phyloP scores from a whole-genome alignment of 108 stramenopile genomes.

The Skeletonema grethae region DNA sequence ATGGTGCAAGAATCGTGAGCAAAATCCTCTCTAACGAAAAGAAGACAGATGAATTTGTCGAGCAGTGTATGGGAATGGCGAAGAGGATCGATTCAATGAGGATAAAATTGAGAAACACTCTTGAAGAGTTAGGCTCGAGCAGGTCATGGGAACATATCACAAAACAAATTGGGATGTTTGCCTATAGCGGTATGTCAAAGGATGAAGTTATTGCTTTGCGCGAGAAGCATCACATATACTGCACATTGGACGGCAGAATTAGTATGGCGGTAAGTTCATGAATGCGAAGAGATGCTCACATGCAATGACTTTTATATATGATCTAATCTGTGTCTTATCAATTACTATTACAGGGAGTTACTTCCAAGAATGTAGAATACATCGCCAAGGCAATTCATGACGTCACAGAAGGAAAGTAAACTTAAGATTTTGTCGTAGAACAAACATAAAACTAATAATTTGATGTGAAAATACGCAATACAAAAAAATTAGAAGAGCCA shows the following conservation, averaged over 20 bases:
- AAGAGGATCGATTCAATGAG: slow-evolving; percentile 96
- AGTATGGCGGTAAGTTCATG: slow-evolving; percentile 89
- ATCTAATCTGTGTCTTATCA: background rate
- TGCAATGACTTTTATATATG: background rate
- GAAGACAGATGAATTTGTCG: slow-evolving; percentile 82
- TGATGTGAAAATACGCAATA: background rate
- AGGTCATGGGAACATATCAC: slow-evolving; percentile 97
- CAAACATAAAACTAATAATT: too few species aligned
- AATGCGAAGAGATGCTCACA: background rate
- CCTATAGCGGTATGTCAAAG: slow-evolving; percentile 91
- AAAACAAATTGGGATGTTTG: slow-evolving; percentile 99
- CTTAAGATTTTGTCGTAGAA: background rate
- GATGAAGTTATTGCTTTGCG: slow-evolving; percentile 91
- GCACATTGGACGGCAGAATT: slow-evolving; percentile 98
- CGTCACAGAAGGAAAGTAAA: slow-evolving; percentile 79
- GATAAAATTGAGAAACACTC: slow-evolving; percentile 56
- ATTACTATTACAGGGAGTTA: slow-evolving; percentile 79
- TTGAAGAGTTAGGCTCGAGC: slow-evolving; percentile 83
- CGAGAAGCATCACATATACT: slow-evolving; percentile 95
- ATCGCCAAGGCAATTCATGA: slow-evolving; percentile 93
- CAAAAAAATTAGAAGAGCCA: too few species aligned
- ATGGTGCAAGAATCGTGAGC: slow-evolving; percentile 95
- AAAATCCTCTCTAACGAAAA: slow-evolving; percentile 85
- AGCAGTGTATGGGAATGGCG: slow-evolving; percentile 97
- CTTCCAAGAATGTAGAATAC: slow-evolving; percentile 93